Base-by-base conservation (phyloP, 164 flowering plant species). In the Vitis cinerea region DNA sequence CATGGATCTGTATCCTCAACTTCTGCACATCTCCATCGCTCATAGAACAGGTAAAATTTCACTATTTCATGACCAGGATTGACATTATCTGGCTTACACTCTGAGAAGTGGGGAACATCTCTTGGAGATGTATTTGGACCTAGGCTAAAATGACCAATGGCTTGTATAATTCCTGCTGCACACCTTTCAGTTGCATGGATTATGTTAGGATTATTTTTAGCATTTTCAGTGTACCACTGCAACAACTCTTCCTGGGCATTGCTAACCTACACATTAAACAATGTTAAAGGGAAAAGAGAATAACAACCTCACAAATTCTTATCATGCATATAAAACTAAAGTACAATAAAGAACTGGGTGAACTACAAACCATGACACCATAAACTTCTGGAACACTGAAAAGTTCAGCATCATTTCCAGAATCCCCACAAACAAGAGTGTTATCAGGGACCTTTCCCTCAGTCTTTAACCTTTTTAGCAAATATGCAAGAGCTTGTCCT, bases 361-460 rank as follows among this genome's bases (percentile, higher is more conserved):
- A n/a, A 71, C 23, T 37, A 83, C 94, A 62, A 54, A 92, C 96
- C 98, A 92, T 85, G 67, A 92, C 98, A 66, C 98, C 98, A 79
- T 86, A 76, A 27, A 92, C 98, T 52, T 85, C 88, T 29, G 93
- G 98, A 81, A 92, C 80, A 79, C 85, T 86, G 68, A 92, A 92
- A 1, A 92, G 84, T 65, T 92, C 98, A 19, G 93, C 91, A 74
- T 92, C 98, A 83, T 92, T 92, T 71, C 96, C 98, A 72, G 98
- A 90, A 71, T 92, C 98, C 63, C 94, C 97, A 81, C 96, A 90
- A 60, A 79, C 97, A 72, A 92, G 92, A 68, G 93, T 89, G 56
- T 78, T 85, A 27, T 11, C 29, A 9, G 97, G 98, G 31, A 54
- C 72, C 58, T 83, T 90, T 67, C 85, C 95, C 62, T 77, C 82